Evolutionary conservation across 2,329 filamentous ascomycete genomes (phyloP), one percentile per base, ranked within the genome.

Genomic region (Sclerotinia glacialis): DNA sequence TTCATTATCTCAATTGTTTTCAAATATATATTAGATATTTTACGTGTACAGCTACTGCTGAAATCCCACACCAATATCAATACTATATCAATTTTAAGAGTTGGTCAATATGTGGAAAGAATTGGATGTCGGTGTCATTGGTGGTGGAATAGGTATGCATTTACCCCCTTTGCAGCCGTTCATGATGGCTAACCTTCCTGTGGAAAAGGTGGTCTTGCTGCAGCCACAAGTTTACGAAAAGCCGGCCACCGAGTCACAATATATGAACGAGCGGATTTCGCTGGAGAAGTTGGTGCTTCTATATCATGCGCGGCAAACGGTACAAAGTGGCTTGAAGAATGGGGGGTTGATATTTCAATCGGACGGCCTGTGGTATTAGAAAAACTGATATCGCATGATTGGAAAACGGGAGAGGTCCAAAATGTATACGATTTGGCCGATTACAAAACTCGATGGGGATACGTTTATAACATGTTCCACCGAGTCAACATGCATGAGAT

Each of bases 251-350:
- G 77, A 5, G 83, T 85, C 2, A 88, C 85, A 26, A 83, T 91
- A 69, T 90, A 90, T 73, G 88, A 89, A 74, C 83, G 83, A 47
- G 81, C 83, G 44, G 86, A 90, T 74, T 90, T 86, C 70, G 86
- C 83, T 0, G 86, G 87, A 18, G 88, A 91, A 74, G 87, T 89
- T 0, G 88, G 88, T 16, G 86, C 86, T 0, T 89, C 87, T 0
- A 82, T 89, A 0, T 87, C 84, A 0, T 90, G 87, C 71, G 88
- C 88, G 1, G 87, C 88, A 12, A 91, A 91, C 71, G 88, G 88
- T 9, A 88, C 87, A 1, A 81, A 86, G 56, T 91, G 87, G 87
- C 78, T 91, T 9, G 83, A 89, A 68, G 86, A 89, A 74, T 91
- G 88, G 88, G 79, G 79, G 0, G 86, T 90, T 1, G 85, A 90